These are phyloP conservation scores for Paramecium bursaria DNA, from an alignment of 73 alveolate genomes.

Conservation along the genomic window DNA sequence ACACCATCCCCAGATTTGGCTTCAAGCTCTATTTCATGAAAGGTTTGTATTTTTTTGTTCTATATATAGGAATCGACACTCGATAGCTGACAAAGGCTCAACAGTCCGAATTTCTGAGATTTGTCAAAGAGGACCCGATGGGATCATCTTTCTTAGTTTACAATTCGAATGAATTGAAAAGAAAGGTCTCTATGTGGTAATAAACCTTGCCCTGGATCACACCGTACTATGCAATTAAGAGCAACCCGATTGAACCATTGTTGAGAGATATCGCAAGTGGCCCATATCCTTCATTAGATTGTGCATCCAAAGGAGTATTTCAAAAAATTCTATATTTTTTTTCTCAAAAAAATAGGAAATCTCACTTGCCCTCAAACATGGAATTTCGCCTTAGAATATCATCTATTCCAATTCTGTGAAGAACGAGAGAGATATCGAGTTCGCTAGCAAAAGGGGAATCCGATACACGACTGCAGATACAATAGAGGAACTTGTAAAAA, in stretches of 20 bases:
- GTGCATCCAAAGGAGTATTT: conserved; percentile 68
- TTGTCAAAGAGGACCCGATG: conserved; percentile 48
- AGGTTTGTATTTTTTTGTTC: no score
- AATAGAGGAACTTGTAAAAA: conserved; percentile 57
- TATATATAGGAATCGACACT: conserved; percentile 5
- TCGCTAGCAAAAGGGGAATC: conserved; percentile 52
- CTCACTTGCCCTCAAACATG: conserved; percentile 55
- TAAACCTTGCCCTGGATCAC: conserved; percentile 53
- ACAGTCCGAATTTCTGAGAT: conserved; percentile 53
- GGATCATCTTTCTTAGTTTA: conserved; percentile 61
- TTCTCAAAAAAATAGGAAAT: no score
- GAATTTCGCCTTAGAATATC: conserved; percentile 54
- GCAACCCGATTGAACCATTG: conserved; percentile 69
- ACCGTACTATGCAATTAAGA: conserved; percentile 67
- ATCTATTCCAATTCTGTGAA: conserved; percentile 67
- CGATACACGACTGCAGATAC: conserved; percentile 64
- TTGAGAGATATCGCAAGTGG: conserved; percentile 59
- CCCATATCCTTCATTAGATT: conserved; percentile 61
- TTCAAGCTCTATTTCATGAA: no score
- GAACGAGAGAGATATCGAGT: conserved; percentile 55
- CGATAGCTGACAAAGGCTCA: background rate
- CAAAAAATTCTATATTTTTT: background rate
- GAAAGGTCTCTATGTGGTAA: conserved; percentile 43
- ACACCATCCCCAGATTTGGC: no score
- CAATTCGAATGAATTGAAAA: conserved; percentile 41